Conservation (phyloP, 768 basidiomycete species). For the Macrolepiota albuminosa region DNA sequence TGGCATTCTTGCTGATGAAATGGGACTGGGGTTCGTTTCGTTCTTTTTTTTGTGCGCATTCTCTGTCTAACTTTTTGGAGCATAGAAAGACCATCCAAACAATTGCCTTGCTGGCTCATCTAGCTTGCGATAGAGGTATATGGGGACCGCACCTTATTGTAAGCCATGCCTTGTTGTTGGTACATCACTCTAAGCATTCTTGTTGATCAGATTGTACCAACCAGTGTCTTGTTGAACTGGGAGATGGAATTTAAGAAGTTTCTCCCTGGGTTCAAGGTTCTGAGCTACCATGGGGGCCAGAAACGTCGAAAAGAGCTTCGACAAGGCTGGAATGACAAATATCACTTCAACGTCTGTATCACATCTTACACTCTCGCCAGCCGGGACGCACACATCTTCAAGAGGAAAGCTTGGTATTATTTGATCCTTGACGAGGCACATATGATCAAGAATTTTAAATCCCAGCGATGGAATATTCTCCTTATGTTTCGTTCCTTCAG, state of each 20-base stretch:
- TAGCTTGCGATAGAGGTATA: constrained; percentile 86
- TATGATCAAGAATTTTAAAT: constrained; percentile 97
- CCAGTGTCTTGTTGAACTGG: constrained; percentile 94
- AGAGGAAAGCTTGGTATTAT: constrained; percentile 92
- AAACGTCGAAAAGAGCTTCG: constrained; percentile 88
- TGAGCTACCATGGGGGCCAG: constrained; percentile 88
- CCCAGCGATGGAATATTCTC: constrained; percentile 89
- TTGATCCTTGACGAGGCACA: constrained; percentile 96
- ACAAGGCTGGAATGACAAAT: constrained; percentile 86
- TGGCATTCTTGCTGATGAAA: constrained; percentile 88
- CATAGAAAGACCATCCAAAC: constrained; percentile 93
- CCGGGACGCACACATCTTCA: constrained; percentile 86
- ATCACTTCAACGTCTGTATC: constrained; percentile 91
- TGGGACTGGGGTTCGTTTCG: constrained; percentile 81
- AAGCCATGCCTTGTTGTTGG: constrained; percentile 17
- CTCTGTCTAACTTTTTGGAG: not conserved
- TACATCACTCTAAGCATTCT: constrained; percentile 15
- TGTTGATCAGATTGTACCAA: constrained; percentile 66
- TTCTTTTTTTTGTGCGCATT: not conserved
- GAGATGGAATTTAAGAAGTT: constrained; percentile 98
- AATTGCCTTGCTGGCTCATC: constrained; percentile 87
- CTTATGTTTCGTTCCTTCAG: constrained; percentile 85
- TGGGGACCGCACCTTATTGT: constrained; percentile 92
- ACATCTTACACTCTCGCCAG: constrained; percentile 93
- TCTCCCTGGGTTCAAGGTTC: constrained; percentile 77